Evolutionary conservation across 2,329 filamentous ascomycete species (phyloP), one percentile per base, ranked within the genome.

Genomic region (Acrocalymma vagum): DNA sequence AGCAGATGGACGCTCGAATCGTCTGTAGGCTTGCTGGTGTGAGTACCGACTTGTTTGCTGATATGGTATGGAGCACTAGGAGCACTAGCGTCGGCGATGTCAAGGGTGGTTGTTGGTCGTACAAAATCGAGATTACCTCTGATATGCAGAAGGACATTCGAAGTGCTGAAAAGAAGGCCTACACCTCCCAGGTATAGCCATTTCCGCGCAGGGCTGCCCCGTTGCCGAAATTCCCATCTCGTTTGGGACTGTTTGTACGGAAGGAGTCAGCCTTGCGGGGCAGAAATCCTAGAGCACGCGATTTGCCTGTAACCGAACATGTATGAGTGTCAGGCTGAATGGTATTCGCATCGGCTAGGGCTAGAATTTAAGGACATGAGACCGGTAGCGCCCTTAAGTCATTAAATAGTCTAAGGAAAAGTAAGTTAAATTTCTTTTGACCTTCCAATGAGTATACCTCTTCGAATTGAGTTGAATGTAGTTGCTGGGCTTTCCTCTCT

Each of bases 111-210:
- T 99, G 97, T 76, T 79, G 94, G 51, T 72, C 99, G 70, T 99
- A 99, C 74, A 97, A 95, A 85, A 91, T 87, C 76, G 77, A 79
- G 45, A 90, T 96, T 48, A 37, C 17, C 37, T 28, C 25, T 14
- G 15, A n/a, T n/a, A 73, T 99, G 64, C 83, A 95, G 71, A 92
- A 90, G 78, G 90, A 95, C 43, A 96, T 99, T 61, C 78, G 81
- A 64, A 90, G 82, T 72, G 96, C 92, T 6, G 87, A 96, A 79
- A 94, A 89, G 69, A 96, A 97, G 77, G 94, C 94, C 3, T 99
- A 97, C 72, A 93, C 88, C 26, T 99, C 99, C 80, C 94, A 99
- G 83, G 99, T 99, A 94, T 93, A 96, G 80, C 88, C 99, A 85
- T 96, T 96, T 97, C 7, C 82, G 92, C 48, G 94, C 94, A 23